Conservation (phyloP, 257 asterid species). For the Verbena officinalis region DNA sequence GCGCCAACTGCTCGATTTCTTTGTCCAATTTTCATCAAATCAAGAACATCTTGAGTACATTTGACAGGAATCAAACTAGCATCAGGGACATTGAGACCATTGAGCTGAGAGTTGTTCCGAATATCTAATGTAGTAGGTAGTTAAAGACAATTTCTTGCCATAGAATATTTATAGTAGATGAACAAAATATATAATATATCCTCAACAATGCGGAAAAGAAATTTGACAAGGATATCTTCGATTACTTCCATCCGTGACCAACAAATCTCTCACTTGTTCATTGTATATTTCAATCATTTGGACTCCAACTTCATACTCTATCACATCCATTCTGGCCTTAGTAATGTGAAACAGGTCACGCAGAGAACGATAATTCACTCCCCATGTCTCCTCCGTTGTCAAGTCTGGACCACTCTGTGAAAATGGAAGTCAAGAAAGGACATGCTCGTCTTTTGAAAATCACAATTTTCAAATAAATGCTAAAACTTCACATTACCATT, state of each 20-base stretch:
- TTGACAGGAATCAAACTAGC: conserved; percentile 77
- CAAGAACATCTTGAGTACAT: conserved; percentile 89
- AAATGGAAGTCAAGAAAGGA: conserved; percentile 19
- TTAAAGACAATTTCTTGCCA: conserved; percentile 47
- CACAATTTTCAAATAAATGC: not conserved
- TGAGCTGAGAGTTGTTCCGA: conserved; percentile 85
- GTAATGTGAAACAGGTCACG: conserved; percentile 78
- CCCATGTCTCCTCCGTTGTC: conserved; percentile 86
- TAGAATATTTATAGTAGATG: not conserved
- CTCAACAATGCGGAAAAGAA: conserved; percentile 6
- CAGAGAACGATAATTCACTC: conserved; percentile 86
- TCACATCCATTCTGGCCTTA: conserved; percentile 52
- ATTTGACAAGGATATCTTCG: conserved; percentile 73
- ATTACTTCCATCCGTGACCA: conserved; percentile 73
- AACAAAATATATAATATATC: not conserved
- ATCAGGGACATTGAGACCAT: conserved; percentile 94
- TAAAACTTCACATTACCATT: conserved; percentile 38
- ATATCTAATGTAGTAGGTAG: conserved; percentile 65
- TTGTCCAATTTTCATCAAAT: conserved; percentile 81
- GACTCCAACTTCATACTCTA: conserved; percentile 86
- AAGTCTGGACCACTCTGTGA: conserved; percentile 92
- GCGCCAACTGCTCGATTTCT: conserved; percentile 90
- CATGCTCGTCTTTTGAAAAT: not conserved
- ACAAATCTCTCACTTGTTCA: conserved; percentile 93
- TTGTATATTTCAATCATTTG: conserved; percentile 96